Percentiles rank a stretch among this genome's conserved stretches.
These are phyloP conservation scores for Hypoxylon lenormandii DNA, from an alignment of 495 filamentous ascomycete species.

Conservation along the genomic window DNA sequence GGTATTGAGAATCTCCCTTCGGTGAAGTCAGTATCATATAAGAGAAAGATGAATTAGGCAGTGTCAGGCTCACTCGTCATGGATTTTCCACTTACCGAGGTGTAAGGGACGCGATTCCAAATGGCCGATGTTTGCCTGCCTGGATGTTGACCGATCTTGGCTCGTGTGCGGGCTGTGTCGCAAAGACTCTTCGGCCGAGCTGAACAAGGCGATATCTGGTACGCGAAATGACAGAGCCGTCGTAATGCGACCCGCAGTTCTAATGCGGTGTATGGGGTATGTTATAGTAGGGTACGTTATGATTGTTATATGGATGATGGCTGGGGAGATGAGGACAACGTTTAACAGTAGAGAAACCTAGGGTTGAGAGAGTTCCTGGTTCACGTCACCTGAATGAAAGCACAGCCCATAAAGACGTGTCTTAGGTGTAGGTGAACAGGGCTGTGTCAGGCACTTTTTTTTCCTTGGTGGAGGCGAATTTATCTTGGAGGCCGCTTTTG, in stretches of 20 bases:
- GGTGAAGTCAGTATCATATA: constrained; percentile 37
- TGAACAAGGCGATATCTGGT: constrained; percentile 9
- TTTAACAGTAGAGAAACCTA: neutral
- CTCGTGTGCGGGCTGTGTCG: constrained; percentile 25
- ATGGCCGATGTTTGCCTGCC: too few species aligned
- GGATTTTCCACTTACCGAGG: too few species aligned
- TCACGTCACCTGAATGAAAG: constrained; percentile 16
- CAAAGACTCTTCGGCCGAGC: constrained; percentile 3
- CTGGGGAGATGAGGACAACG: constrained; percentile 1
- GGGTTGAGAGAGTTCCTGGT: constrained; percentile 14
- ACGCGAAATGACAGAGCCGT: constrained; percentile 16
- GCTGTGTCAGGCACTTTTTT: constrained; percentile 31
- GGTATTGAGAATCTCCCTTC: neutral
- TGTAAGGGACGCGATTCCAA: too few species aligned
- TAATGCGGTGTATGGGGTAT: neutral
- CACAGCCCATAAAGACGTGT: constrained; percentile 26
- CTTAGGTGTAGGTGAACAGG: constrained; percentile 13
- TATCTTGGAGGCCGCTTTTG: constrained; percentile 31
- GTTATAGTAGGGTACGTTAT: neutral
- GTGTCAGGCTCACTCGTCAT: neutral
- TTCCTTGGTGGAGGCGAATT: constrained; percentile 26
- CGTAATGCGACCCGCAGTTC: constrained; percentile 12
- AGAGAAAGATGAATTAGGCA: constrained; percentile 2
- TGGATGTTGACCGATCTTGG: constrained; percentile 1
- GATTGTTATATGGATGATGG: neutral